phyloP scores from a whole-genome alignment of 1,139 yeast genomes.

The Taphrina deformans region DNA sequence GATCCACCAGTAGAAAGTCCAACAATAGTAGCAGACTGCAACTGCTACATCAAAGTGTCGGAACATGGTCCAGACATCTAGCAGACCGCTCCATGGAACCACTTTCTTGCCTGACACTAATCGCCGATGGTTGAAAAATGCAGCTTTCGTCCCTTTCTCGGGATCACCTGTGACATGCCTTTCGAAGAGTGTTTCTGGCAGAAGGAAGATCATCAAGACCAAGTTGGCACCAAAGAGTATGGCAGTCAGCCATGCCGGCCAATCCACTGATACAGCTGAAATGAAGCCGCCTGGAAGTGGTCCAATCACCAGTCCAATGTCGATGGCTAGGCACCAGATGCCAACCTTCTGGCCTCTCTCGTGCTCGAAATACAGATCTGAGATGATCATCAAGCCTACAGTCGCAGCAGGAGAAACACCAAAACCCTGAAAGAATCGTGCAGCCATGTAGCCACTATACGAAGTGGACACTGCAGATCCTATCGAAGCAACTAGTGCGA shows the following conservation, averaged over 20 bases:
- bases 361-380: slow-evolving; percentile 39
- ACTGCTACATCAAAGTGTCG: slow-evolving; percentile 20
- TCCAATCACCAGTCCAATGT: slow-evolving; percentile 34
- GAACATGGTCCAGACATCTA: slow-evolving; percentile 12
- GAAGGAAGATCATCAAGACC: slow-evolving; percentile 12
- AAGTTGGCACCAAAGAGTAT: slow-evolving; percentile 34
- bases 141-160: slow-evolving; percentile 3
- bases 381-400: slow-evolving; percentile 38
- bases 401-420: slow-evolving; percentile 40
- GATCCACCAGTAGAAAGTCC: slow-evolving; percentile 34
- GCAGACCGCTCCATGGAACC: slow-evolving; percentile 24
- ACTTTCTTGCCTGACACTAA: slow-evolving; percentile 5
- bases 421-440: slow-evolving; percentile 39
- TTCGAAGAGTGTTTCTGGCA: slow-evolving; percentile 33
- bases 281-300: slow-evolving; percentile 35
- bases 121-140: slow-evolving; percentile 11
- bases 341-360: slow-evolving; percentile 39
- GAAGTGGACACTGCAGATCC: slow-evolving; percentile 38
- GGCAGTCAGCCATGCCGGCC: slow-evolving; percentile 36
- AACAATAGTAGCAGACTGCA: slow-evolving; percentile 33
- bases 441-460: slow-evolving; percentile 36
- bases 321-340: slow-evolving; percentile 35
- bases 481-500: slow-evolving; percentile 36
- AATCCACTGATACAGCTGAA: slow-evolving; percentile 29
- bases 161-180: slow-evolving; percentile 1